Evolutionary conservation across 192 early-diverging fungal species (phyloP), one percentile per base, ranked within the genome.

Genomic region (Bifiguratus adelaidae): DNA sequence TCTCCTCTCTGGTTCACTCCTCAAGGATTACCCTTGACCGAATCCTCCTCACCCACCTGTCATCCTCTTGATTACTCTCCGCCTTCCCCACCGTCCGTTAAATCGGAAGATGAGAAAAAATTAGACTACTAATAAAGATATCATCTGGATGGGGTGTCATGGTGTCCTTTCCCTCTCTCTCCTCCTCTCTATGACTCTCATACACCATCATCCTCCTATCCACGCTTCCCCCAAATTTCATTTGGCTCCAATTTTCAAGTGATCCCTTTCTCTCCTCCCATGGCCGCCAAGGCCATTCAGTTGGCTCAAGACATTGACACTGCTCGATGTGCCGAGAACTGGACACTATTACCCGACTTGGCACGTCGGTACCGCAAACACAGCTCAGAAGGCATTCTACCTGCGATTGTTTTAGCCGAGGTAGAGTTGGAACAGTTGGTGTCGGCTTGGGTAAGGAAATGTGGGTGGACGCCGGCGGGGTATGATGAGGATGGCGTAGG

Each of bases 321-420:
- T 50, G 58, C 65, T 19, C 58, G 62, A 7, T 64, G 55, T 30
- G 68, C 52, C 48, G 70, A 67, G 5, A 61, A 67, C 50, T 71
- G 74, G 61, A 30, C 32, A 22, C 43, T 49, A 13, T 61, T 73
- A 35, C 60, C 67, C 29, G 76, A 78, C 27, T 50, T 73, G 15
- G 68, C 68, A 3, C 55, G 73, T 47, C 68, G 73, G 11, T 78
- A 73, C 50, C 41, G 60, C 40, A 75, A 75, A 43, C 68, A 78
- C 42, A 73, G 72, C 47, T 57, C 68, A 16, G 67, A 73, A 25
- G 73, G 76, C 68, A 71, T 40, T 7, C 37, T 5, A 13, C 37
- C 15, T 33, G n/a, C 32, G 48, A 55, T 56, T 3, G 40, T 62
- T 16, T 19, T 70, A 22, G 68, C 60, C 18, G 68, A 70, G 55